phyloP scores from a whole-genome alignment of 2,329 filamentous ascomycete species.

The Aspergillus neoniger region DNA sequence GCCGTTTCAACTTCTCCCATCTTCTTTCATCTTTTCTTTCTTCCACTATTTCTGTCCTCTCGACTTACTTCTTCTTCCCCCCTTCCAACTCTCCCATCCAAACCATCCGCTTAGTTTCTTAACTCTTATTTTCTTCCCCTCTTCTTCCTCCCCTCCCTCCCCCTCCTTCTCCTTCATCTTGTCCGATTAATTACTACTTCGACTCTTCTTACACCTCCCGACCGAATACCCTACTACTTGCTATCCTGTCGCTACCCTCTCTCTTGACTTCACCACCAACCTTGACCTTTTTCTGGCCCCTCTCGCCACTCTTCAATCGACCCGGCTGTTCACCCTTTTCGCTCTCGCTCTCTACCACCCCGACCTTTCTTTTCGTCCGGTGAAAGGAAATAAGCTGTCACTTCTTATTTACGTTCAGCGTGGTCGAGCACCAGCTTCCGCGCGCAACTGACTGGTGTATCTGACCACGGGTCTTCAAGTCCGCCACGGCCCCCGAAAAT shows the following conservation, averaged over 20 bases:
- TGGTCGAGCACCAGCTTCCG: constrained; percentile 37
- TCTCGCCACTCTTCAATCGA: not conserved
- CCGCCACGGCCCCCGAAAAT: constrained; percentile 47
- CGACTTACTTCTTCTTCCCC: constrained; percentile 11
- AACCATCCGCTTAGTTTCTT: constrained; percentile 8
- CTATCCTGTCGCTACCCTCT: constrained; percentile 7
- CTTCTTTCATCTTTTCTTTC: constrained; percentile 20
- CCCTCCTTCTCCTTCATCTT: not conserved
- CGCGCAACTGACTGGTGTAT: constrained; percentile 38
- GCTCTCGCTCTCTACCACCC: constrained; percentile 1
- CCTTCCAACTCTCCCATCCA: constrained; percentile 7
- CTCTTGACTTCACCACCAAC: constrained; percentile 8
- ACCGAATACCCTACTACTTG: constrained; percentile 13
- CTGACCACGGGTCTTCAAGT: constrained; percentile 30
- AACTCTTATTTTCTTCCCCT: constrained; percentile 10
- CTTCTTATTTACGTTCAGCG: constrained; percentile 14
- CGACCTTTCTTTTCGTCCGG: not conserved
- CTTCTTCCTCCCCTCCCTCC: constrained; percentile 11
- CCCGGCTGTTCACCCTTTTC: not conserved
- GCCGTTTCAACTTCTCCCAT: constrained; percentile 24
- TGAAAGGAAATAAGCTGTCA: not conserved
- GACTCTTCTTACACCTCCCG: constrained; percentile 4
- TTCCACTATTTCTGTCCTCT: constrained; percentile 10
- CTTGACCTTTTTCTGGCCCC: not conserved
- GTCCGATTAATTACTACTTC: not conserved